These are phyloP conservation scores for Serendipita vermifera DNA, from an alignment of 768 basidiomycete genomes.

Conservation along the genomic window DNA sequence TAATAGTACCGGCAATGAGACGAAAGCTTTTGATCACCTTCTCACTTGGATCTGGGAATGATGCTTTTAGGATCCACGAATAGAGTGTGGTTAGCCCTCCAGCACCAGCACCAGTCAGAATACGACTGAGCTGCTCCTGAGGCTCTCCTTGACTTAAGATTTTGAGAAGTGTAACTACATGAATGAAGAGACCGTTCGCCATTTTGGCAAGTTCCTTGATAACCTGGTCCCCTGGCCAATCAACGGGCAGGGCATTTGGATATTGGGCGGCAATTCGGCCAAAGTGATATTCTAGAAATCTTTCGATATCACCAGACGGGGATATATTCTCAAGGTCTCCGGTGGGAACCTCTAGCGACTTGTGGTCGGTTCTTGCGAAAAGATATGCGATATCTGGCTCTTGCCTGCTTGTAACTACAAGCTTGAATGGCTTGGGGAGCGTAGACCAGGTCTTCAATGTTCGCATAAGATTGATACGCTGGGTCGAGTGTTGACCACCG, in stretches of 20 bases:
- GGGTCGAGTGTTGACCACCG: background rate
- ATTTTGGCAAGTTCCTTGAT: background rate
- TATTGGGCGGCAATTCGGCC: background rate
- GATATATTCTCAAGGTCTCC: background rate
- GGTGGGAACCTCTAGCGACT: background rate
- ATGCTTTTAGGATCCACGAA: background rate
- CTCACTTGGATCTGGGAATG: background rate
- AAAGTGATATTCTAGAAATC: background rate
- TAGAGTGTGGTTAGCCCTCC: background rate
- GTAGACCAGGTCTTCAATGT: background rate
- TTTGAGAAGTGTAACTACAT: background rate
- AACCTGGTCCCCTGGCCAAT: background rate
- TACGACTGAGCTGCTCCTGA: background rate
- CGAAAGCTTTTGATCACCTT: background rate
- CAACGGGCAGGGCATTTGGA: background rate
- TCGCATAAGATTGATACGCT: background rate
- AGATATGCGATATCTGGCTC: background rate
- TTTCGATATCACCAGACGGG: background rate
- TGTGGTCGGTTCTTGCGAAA: too few relatives aligned
- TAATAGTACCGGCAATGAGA: background rate
- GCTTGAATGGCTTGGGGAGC: background rate
- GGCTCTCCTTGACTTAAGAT: background rate
- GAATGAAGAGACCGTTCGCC: conserved; percentile 3
- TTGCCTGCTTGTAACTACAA: background rate
- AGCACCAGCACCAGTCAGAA: background rate